These are phyloP conservation scores for Ustilago hordei DNA, from an alignment of 1,284 basidiomycete species.

Conservation along the genomic window DNA sequence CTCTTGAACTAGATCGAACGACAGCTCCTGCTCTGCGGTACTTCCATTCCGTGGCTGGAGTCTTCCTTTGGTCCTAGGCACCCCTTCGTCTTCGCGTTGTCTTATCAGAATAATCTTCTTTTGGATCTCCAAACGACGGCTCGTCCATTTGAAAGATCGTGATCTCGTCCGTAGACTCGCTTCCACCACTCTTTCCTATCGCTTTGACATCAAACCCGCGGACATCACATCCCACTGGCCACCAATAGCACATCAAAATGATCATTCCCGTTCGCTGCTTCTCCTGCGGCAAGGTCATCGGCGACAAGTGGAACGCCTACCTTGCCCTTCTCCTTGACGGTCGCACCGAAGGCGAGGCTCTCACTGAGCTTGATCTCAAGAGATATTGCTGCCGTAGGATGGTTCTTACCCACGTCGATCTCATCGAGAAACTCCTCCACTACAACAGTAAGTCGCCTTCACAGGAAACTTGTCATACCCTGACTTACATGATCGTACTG, in stretches of 20 bases:
- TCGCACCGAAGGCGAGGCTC: constrained; percentile 79
- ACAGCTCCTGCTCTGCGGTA: neutral
- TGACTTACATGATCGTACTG: neutral
- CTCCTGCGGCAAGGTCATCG: constrained; percentile 69
- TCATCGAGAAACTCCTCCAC: constrained; percentile 94
- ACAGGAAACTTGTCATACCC: neutral
- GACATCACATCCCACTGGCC: neutral
- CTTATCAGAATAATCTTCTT: neutral
- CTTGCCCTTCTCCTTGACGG: constrained; percentile 65
- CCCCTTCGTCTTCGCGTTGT: neutral
- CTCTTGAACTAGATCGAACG: neutral
- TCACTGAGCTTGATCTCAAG: constrained; percentile 90
- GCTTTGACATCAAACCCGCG: neutral
- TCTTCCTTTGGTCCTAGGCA: neutral
- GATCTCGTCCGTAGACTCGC: neutral
- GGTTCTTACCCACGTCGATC: constrained; percentile 96
- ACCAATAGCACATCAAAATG: constrained; percentile 25
- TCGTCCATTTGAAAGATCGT: too few relatives aligned
- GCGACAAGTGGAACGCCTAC: constrained; percentile 69
- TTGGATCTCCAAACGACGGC: neutral
- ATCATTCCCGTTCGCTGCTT: constrained; percentile 69
- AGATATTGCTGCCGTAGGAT: constrained; percentile 96
- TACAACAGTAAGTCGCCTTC: constrained; percentile 84
- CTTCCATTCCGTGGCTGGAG: neutral
- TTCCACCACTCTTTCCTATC: neutral